These are phyloP conservation scores for Pythium chondricola DNA, from an alignment of 352 stramenopile species.

Conservation along the genomic window DNA sequence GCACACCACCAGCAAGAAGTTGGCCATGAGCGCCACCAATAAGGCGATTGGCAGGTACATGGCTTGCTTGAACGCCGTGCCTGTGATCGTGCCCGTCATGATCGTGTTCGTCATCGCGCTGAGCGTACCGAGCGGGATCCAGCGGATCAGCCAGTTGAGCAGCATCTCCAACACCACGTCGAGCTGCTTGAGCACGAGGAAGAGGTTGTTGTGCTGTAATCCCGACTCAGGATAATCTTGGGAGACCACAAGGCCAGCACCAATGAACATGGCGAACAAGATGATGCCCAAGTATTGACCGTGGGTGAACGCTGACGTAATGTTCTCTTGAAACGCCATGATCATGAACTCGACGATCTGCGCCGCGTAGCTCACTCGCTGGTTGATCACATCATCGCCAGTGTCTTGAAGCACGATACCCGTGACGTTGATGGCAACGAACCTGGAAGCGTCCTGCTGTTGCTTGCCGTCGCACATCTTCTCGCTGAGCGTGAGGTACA, in stretches of 20 bases:
- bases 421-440: constrained; percentile 42
- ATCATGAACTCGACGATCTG: constrained; percentile 58
- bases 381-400: constrained; percentile 21
- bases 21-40: constrained; percentile 28
- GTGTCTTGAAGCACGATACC: constrained; percentile 29
- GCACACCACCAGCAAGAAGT: constrained; percentile 53
- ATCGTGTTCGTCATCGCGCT: constrained; percentile 49
- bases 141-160: constrained; percentile 61
- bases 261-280: constrained; percentile 56
- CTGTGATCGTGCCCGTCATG: constrained; percentile 36
- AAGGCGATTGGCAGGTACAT: constrained; percentile 40
- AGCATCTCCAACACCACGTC: constrained; percentile 57
- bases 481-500: constrained; percentile 26
- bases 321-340: constrained; percentile 49
- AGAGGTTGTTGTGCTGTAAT: constrained; percentile 37
- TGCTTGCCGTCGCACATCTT: constrained; percentile 20
- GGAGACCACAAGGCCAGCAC: constrained; percentile 33
- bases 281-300: constrained; percentile 40
- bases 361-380: constrained; percentile 26
- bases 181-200: constrained; percentile 51
- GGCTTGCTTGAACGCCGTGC: constrained; percentile 22
- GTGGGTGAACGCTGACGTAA: constrained; percentile 40
- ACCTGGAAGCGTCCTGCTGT: constrained; percentile 24
- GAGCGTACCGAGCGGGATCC: constrained; percentile 39
- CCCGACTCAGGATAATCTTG: constrained; percentile 33